Percentiles rank a stretch among this genome's conserved stretches.
phyloP scores from a whole-genome alignment of 164 flowering plant genomes.

The Akebia trifoliata region DNA sequence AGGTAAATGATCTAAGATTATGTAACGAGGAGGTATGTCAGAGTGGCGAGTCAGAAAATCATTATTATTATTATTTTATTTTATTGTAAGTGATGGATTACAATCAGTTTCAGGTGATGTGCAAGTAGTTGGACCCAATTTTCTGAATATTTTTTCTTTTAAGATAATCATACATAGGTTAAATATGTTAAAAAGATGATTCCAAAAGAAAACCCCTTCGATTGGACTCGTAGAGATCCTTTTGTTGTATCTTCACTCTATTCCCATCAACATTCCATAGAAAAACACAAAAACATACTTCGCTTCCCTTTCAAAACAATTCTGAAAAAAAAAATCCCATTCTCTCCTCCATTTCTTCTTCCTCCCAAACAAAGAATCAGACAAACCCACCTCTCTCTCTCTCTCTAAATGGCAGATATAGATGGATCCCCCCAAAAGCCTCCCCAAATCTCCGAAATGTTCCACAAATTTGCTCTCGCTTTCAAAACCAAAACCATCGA shows the following conservation, averaged over 20 bases:
- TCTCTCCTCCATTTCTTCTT: neutral
- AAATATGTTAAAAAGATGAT: too few relatives aligned
- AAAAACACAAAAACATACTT: neutral
- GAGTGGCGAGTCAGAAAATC: too few relatives aligned
- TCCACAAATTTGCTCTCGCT: slow-evolving; percentile 83
- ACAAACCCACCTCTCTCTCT: neutral
- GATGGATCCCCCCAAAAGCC: slow-evolving; percentile 47
- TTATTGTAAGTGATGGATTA: too few relatives aligned
- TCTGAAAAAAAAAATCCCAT: neutral
- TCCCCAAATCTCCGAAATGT: slow-evolving; percentile 81
- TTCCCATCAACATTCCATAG: neutral
- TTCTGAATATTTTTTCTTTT: too few relatives aligned
- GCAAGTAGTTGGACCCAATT: too few relatives aligned
- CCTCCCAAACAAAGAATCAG: neutral
- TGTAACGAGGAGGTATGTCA: too few relatives aligned
- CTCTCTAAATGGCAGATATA: slow-evolving; percentile 33
- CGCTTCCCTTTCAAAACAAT: slow-evolving; percentile 6
- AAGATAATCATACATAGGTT: too few relatives aligned
- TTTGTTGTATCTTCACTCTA: slow-evolving; percentile 1
- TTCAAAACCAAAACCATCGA: slow-evolving; percentile 87
- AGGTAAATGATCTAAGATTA: too few relatives aligned
- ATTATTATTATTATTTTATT: too few relatives aligned
- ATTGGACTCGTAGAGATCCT: slow-evolving; percentile 4
- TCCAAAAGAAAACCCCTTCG: slow-evolving; percentile 4
- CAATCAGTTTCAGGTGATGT: too few relatives aligned